Base-by-base conservation (phyloP, 257 asterid species). In the Nicotiana tabacum region DNA sequence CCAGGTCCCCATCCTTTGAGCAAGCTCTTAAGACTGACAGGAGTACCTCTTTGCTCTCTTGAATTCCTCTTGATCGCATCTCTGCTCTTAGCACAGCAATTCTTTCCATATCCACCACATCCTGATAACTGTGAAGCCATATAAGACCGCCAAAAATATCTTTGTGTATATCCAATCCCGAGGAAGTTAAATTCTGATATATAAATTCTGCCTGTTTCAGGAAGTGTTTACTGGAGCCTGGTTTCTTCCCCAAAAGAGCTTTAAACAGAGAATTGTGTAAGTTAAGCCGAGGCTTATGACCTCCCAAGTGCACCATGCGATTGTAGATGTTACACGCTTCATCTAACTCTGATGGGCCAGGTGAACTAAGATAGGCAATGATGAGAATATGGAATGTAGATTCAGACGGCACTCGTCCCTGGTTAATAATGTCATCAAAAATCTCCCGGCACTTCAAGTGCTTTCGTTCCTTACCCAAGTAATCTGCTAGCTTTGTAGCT, bases 81-180 rank as follows among this genome's bases (percentile, higher is more conserved):
- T 93, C 95, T 51, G 81, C 84, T 70, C 97, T 92, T 78, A 96
- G 82, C 0, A 88, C 87, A 39, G 39, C 85, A 66, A 96, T 93
- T 83, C 98, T 90, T 84, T 92, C 92, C 87, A 85, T 92, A 83
- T 94, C 98, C 81, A 93, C 83, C 32, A 82, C 87, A 68, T 94
- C 97, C 83, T 96, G 99, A 88, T 91, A 90, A 81, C 98, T 94
- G 83, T 92, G 98, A 55, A 96, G 91, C 98, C 98, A 91, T 86
- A 96, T 90, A 83, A 96, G 96, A 87, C 98, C 96, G 33, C 93
- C 91, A 56, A 88, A 92, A 15, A 96, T 88, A 90, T 94, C 97
- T 72, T 68, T 85, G 84, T 93, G 99, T 74, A 93, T 88, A 70
- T 89, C 88, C 1, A 92, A 89, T 77, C 97, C 93, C 82, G 83